phyloP scores from a whole-genome alignment of 78 protist species.

The Speleostelium caveatum region DNA sequence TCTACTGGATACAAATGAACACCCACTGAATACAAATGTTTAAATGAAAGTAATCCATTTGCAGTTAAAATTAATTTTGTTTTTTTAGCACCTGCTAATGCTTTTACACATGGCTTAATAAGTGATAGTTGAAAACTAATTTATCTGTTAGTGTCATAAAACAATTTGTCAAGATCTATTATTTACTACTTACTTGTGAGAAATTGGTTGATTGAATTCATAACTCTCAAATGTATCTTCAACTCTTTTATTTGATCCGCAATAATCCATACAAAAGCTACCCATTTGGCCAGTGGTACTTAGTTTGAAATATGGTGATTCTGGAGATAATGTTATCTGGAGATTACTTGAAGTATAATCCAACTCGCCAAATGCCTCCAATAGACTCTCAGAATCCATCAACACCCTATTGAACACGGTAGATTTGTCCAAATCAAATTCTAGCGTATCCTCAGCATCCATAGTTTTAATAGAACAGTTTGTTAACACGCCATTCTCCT shows the following conservation, averaged over 20 bases:
- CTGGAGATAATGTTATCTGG: conserved; percentile 22
- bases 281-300: conserved; percentile 47
- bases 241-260: not conserved
- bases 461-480: conserved; percentile 35
- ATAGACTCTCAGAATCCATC: conserved; percentile 32
- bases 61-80: conserved; percentile 6
- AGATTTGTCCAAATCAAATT: not conserved
- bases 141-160: too few species aligned
- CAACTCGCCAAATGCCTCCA: conserved; percentile 68
- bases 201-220: not conserved
- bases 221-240: conserved; percentile 15
- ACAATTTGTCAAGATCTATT: too few species aligned
- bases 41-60: conserved; percentile 15
- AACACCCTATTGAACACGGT: conserved; percentile 16
- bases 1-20: conserved; percentile 5
- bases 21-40: not conserved
- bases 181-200: not conserved
- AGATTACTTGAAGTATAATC: conserved; percentile 11
- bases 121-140: conserved; percentile 9
- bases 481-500: conserved; percentile 41
- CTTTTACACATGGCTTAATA: conserved; percentile 48
- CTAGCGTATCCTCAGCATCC: conserved; percentile 31
- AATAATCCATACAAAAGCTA: conserved; percentile 28
- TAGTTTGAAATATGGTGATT: conserved; percentile 27
- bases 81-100: conserved; percentile 17